These are phyloP conservation scores for Fusarium anguioides DNA, from an alignment of 2,329 filamentous ascomycete genomes.

Conservation along the genomic window DNA sequence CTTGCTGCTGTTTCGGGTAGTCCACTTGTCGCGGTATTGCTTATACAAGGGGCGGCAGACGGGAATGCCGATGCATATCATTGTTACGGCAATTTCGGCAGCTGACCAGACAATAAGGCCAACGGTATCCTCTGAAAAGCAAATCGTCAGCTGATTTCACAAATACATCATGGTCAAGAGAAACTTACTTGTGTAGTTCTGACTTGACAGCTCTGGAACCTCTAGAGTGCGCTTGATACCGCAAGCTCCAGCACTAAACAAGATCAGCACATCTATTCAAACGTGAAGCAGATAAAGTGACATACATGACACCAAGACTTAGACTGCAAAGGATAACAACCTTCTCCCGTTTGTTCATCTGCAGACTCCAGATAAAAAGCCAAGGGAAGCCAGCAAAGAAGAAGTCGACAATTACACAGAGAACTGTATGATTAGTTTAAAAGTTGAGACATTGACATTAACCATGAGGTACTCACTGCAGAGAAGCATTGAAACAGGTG, in stretches of 20 bases:
- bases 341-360: conserved; percentile 59
- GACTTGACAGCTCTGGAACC: conserved; percentile 45
- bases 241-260: conserved; percentile 44
- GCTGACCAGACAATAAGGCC: conserved; percentile 53
- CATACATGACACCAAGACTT: conserved; percentile 56
- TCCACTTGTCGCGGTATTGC: conserved; percentile 33
- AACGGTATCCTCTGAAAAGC: conserved; percentile 48
- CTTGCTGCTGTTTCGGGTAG: conserved; percentile 39
- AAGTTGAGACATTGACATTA: rapidly evolving
- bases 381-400: conserved; percentile 56
- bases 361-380: conserved; percentile 57
- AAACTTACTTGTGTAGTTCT: conserved; percentile 37
- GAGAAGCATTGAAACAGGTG: conserved; percentile 33
- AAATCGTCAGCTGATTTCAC: too few species aligned
- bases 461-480: conserved; percentile 16
- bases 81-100: conserved; percentile 53
- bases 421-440: conserved; percentile 14
- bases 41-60: conserved; percentile 54
- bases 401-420: conserved; percentile 51
- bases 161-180: not conserved
- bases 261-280: not conserved
- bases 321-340: conserved; percentile 56
- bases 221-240: conserved; percentile 46
- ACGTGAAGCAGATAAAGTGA: rapidly evolving
- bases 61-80: conserved; percentile 56